Conservation (phyloP, 306 rosid genomes). For the Ormosia emarginata region DNA sequence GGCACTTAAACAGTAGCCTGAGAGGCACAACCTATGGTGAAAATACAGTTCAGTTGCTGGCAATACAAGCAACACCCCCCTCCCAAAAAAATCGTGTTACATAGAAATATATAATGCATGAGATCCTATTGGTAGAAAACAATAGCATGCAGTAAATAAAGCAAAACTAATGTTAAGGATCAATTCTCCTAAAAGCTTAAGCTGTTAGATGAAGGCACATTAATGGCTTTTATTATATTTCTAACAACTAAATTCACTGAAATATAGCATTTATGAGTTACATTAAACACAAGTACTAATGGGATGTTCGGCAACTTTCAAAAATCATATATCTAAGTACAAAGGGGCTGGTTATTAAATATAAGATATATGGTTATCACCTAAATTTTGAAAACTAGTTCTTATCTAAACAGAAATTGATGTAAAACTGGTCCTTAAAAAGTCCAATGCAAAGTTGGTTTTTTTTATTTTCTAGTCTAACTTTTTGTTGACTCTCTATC, state of each 20-base stretch:
- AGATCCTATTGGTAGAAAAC: constrained; percentile 10
- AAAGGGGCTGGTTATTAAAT: too few relatives aligned
- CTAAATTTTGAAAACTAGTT: too few relatives aligned
- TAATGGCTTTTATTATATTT: too few relatives aligned
- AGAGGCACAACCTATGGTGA: constrained; percentile 64
- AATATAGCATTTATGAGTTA: background rate
- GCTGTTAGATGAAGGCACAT: too few relatives aligned
- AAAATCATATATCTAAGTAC: background rate
- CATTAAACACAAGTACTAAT: background rate
- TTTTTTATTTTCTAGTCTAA: background rate
- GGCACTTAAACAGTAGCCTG: constrained; percentile 54
- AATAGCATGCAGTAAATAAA: background rate
- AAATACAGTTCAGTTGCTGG: constrained; percentile 2
- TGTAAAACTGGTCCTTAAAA: background rate
- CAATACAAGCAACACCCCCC: background rate
- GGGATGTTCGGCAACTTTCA: background rate
- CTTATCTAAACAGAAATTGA: too few relatives aligned
- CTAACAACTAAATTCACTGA: background rate
- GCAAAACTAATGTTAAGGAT: background rate
- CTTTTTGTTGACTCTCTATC: background rate
- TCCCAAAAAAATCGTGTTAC: background rate
- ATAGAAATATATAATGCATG: background rate
- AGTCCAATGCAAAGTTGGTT: background rate
- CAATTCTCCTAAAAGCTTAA: too few relatives aligned
- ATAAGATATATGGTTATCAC: background rate